Base-by-base conservation (phyloP, 2,329 filamentous ascomycete species). In the Basipetospora chlamydospora region DNA sequence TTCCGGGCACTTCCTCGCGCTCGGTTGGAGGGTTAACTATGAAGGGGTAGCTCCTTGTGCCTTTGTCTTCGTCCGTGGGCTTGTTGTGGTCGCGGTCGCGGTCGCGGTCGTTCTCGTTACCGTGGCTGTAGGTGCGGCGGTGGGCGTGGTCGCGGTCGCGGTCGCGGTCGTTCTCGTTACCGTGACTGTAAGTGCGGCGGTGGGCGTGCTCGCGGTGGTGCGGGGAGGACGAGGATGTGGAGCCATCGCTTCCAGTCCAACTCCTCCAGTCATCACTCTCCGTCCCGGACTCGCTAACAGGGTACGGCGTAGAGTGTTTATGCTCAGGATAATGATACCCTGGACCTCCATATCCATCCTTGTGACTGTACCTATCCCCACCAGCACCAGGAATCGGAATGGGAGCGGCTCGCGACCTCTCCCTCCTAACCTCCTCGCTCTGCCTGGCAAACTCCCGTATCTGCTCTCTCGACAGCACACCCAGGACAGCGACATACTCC, bases 401-500 rank as follows among this genome's bases (percentile, higher is more conserved):
- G 63, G 60, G n/a, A n/a, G n/a, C n/a, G n/a, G n/a, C 12, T 6
- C 35, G 28, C 10, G 42, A 48, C 23, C 64, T 55, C 5, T 61
- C 49, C 10, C 55, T 57, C 12, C 70, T 60, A 5, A 63, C 61
- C 20, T 67, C 61, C 7, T 57, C 56, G 26, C 61, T 73, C 35
- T 60, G 55, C 4, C 59, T 58, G 2, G 71, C 70, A 38, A 62
- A 68, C 6, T 66, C 57, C 15, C 57, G 55, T 26, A 79, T 65
- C 29, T 77, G 51, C 10, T 68, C 63, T 1, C 59, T 60, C 2
- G 57, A 57, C 3, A 77, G 56, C 11, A 65, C 57, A 4, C 74
- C 74, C 0, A 78, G 59, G 4, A 78, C 54, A 10, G 73, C 73
- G 3, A 77, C 70, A 40, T 71, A 77, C 2, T 67, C 63, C 0